Evolutionary conservation across 2,329 filamentous ascomycete species (phyloP), one percentile per base, ranked within the genome.

Genomic region (Stromatinia cepivora): DNA sequence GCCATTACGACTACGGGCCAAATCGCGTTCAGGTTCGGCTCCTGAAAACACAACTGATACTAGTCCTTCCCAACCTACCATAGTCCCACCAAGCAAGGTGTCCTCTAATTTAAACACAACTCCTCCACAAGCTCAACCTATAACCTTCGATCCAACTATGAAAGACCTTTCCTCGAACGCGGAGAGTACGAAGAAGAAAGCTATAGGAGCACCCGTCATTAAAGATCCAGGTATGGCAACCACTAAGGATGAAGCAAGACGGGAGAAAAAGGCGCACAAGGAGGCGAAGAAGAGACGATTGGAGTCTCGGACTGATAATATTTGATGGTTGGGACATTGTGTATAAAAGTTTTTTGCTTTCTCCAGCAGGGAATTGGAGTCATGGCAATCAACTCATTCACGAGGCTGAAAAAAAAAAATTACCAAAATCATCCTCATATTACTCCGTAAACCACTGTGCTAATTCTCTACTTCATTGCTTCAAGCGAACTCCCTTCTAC

Each of bases 221-320:
- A 34, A 52, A 48, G 46, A 34, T 52, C 8, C 10, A 7, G n/a
- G 46, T 42, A 42, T 22, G 31, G n/a, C n/a, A 52, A 22, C 34
- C 25, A 61, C 10, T 15, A 52, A 53, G 46, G 34, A 39, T 5
- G 46, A 64, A 39, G 46, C 15, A 7, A 42, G 34, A 52, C 15
- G 46, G 48, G 46, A 64, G 46, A 22, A 64, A 63, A 64, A 22
- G 34, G 61, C 61, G 61, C 46, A 52, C 39, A 64, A 39, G n/a
- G 46, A 64, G n/a, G 46, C 34, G n/a, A 64, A 52, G n/a, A 52
- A 36, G 31, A 64, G 61, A 64, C 46, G 61, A 7, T 28, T 64
- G 34, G n/a, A 52, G 46, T 52, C 46, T 52, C 61, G n/a, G 48
- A 64, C 31, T 17, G 61, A 64, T 64, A 64, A 64, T 52, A 22